Base-by-base conservation (phyloP, 1,284 basidiomycete genomes). In the Melampsora medusae region DNA sequence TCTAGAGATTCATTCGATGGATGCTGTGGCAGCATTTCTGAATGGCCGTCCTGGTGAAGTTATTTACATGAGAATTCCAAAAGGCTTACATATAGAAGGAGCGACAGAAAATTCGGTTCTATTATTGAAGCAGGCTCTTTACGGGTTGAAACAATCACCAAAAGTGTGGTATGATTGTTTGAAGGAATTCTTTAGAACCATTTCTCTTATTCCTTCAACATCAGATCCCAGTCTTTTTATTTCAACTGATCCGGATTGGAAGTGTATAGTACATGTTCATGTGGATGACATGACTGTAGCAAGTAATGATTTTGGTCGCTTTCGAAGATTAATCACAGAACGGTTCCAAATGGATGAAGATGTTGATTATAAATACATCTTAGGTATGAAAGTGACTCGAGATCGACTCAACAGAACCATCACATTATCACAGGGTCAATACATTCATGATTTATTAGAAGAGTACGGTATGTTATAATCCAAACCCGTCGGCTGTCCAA, bases 81-180 rank as follows among this genome's bases (percentile, higher is more conserved):
- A 53, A 53, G 50, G 50, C 0, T 2, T 25, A 1, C 17, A 53
- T 5, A 16, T 53, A 17, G 19, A 17, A 19, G 50, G 22, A 6
- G 22, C 22, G 3, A 53, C 4, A 5, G 50, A 53, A 25, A 53
- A 53, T 6, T 53, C 50, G 1, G 50, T 53, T 1, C 31, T 62
- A n/a, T 25, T 6, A 62, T 35, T 71, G 14, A 71, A 71, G 64
- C 56, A 71, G 19, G 60, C 60, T 4, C 25, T 71, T 17, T 71
- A 71, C n/a, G 56, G 69, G 2, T 62, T 71, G 19, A 71, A 71
- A 19, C 69, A 71, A 33, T 61, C 31, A 28, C 69, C 69, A 28
- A 31, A 35, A 1, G 35, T 42, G 38, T 71, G 69, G 60, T 56
- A 71, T 28, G 25, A 46, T 5, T 33, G 16, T 28, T 25, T 62